Percentiles rank a stretch among this genome's conserved stretches.
Conservation (phyloP, 306 rosid species). For the Sicyos baderoa region DNA sequence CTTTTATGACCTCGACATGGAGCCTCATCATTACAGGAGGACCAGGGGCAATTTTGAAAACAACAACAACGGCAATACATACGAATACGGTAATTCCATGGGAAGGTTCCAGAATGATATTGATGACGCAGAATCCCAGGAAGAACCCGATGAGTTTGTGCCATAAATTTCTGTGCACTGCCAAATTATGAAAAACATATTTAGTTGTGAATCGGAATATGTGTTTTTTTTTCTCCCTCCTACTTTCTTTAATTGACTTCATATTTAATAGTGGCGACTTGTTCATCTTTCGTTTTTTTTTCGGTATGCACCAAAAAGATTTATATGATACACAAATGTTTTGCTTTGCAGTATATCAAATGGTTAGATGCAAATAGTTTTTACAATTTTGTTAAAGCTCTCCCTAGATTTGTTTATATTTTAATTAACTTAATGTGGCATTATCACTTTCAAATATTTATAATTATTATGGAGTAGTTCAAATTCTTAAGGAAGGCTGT, state of each 20-base stretch:
- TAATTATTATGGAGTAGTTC: too few species aligned
- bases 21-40: conserved; percentile 33
- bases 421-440: too few species aligned
- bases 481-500: too few species aligned
- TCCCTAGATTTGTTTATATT: too few species aligned
- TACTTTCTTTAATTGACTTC: neutral
- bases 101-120: conserved; percentile 54
- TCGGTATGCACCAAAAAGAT: neutral
- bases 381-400: too few species aligned
- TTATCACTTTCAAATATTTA: too few species aligned
- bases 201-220: neutral
- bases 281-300: neutral
- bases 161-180: conserved; percentile 35
- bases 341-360: neutral
- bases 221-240: neutral
- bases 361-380: neutral
- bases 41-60: conserved; percentile 26
- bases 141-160: conserved; percentile 35
- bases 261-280: conserved; percentile 21
- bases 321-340: neutral
- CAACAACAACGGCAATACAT: conserved; percentile 31
- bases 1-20: conserved; percentile 29
- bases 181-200: neutral
- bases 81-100: conserved; percentile 34
- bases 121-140: conserved; percentile 34